These are phyloP conservation scores for Eucalyptus leucophloia DNA, from an alignment of 345 rosid genomes.

Conservation along the genomic window DNA sequence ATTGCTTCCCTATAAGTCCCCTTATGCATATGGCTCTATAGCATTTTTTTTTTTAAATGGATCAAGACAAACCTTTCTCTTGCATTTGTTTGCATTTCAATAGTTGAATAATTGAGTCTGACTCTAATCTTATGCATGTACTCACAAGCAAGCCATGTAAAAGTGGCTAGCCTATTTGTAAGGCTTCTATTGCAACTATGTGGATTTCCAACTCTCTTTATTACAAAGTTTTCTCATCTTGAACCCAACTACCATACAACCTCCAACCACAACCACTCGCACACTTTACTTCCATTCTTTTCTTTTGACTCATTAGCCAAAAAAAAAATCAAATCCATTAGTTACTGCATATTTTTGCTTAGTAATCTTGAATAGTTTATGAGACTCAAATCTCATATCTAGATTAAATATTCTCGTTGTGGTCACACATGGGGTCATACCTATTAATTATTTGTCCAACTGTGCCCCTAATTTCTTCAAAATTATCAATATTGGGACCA, in stretches of 20 bases:
- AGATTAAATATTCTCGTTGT: no score
- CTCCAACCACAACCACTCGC: neutral
- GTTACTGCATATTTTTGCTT: no score
- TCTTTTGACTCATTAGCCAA: neutral
- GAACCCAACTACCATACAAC: neutral
- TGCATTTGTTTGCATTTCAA: neutral
- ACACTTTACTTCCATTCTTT: neutral
- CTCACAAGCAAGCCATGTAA: neutral
- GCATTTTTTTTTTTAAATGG: no score
- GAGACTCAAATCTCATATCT: neutral
- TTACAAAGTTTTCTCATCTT: neutral
- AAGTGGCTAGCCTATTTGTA: neutral
- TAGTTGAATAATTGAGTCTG: no score
- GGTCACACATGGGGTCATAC: neutral
- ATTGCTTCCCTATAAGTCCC: neutral
- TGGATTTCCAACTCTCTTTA: neutral
- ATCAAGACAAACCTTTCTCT: neutral
- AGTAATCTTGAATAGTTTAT: neutral
- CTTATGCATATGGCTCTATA: neutral
- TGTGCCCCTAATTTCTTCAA: neutral
- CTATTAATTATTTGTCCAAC: neutral
- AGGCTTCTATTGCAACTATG: neutral
- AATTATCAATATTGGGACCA: neutral
- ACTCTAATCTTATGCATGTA: neutral
- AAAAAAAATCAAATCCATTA: no score